Conservation (phyloP, 2,329 filamentous ascomycete species). For the Pseudocercospora fijiensis region DNA sequence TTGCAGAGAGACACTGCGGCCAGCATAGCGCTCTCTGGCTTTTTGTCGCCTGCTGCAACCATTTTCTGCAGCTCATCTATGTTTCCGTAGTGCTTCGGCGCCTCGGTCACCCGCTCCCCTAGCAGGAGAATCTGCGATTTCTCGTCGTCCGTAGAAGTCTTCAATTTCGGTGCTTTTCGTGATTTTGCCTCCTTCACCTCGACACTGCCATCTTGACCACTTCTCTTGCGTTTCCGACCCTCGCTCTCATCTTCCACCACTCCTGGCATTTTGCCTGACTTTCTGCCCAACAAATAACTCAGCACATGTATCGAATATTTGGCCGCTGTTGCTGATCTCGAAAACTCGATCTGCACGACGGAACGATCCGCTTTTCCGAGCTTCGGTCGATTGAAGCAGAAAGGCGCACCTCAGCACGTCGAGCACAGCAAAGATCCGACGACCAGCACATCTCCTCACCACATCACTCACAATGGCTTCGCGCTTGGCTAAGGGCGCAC, state of each 20-base stretch:
- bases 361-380: constrained; percentile 6
- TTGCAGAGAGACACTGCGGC: constrained; percentile 81
- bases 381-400: constrained; percentile 7
- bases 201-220: constrained; percentile 20
- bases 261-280: constrained; percentile 40
- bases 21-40: constrained; percentile 50
- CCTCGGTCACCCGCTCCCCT: constrained; percentile 79
- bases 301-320: background rate
- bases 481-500: constrained; percentile 90
- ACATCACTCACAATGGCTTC: constrained; percentile 83
- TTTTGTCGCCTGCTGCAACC: constrained; percentile 54
- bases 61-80: constrained; percentile 68
- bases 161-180: constrained; percentile 42
- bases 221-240: constrained; percentile 48
- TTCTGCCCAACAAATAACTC: background rate
- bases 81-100: constrained; percentile 88
- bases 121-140: constrained; percentile 69
- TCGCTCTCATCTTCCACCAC: constrained; percentile 29
- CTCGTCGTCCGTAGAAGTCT: constrained; percentile 40
- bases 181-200: constrained; percentile 31
- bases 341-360: constrained; percentile 6
- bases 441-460: constrained; percentile 39
- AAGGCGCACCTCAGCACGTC: constrained; percentile 7
- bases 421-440: constrained; percentile 9
- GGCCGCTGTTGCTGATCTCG: background rate